Base-by-base conservation (phyloP, 768 basidiomycete species). In the Tricholoma flavovirens region DNA sequence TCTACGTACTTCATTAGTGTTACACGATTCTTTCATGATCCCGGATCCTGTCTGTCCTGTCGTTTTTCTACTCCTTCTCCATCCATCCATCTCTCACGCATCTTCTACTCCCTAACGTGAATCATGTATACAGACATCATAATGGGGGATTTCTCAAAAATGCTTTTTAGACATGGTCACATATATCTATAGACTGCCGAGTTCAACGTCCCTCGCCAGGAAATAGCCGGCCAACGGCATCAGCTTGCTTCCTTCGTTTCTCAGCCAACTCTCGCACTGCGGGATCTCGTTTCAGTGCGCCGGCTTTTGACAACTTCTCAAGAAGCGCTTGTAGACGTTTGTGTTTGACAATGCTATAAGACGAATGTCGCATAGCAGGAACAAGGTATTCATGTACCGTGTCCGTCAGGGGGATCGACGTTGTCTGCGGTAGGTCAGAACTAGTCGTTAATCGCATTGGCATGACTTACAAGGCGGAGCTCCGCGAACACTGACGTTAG, bases 301-400 rank as follows among this genome's bases (percentile, higher is more conserved):
- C 88, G 62, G 78, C 86, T 55, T 77, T 83, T 2, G 85, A 83
- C 40, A 94, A 74, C 69, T 93, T 93, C 62, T 93, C 90, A 6
- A 94, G 77, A 46, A 94, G 69, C 2, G 83, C 75, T 54, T 88
- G 85, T 42, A 94, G 71, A 50, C 82, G 80, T 64, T 86, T 90
- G 12, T 85, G 83, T 63, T 84, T 86, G 49, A 93, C 82, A 50
- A 71, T 71, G 21, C 74, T 67, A 64, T 88, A 92, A 3, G 83
- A 83, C 26, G 82, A 75, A 60, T 86, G 87, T 52, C 90, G 84
- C 57, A 80, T 74, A 22, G 78, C 76, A 1, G 91, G 83, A 19
- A 88, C 80, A 26, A 96, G 77, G 71, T 86, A 98, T 62, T 91
- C 86, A 57, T 86, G 83, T 17, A 96, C 84, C 1, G 81, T 78